Base-by-base conservation (phyloP, 2,329 filamentous ascomycete species). In the Aureobasidium zeae region DNA sequence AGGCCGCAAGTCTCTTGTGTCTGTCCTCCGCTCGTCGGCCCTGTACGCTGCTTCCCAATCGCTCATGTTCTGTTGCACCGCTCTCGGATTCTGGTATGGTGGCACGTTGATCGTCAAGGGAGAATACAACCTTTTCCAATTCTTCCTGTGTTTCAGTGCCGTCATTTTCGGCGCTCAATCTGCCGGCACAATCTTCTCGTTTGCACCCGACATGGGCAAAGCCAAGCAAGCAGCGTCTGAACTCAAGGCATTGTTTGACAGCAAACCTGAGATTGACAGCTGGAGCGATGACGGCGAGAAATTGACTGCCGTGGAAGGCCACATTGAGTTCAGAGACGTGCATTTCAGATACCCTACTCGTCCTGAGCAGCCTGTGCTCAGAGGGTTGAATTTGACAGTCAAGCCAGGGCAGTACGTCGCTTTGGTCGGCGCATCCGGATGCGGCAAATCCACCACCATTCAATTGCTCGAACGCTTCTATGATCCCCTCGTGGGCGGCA, bases 311-410 rank as follows among this genome's bases (percentile, higher is more conserved):
- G 72, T 89, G 17, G 76, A 91, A 15, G 89, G 88, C 19, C 74
- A 73, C 10, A 76, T 98, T 50, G 87, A 96, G 60, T 94, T 98
- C 68, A 79, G 83, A 15, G 80, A 93, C 52, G 87, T 96, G 2
- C 86, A 94, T 60, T 96, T 95, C 73, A 77, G 86, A 30, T 98
- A 96, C 57, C 88, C 89, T 0, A 94, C 86, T 0, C 78, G 91
- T 1, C 84, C 86, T 0, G 86, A 94, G 53, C 86, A 94, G 53
- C 85, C 86, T n/a, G 86, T 96, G 0, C 77, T 96, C 2, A 82
- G 86, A 20, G 89, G 88, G 0, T 70, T 95, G 9, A 81, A 89
- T 61, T 70, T 89, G 5, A 69, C 67, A 11, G 76, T 89, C 30
- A 76, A 79, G 20, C 83, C 84, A 0, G 86, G 85, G 3, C 83